Percentiles rank a stretch among this genome's conserved stretches.
phyloP scores from a whole-genome alignment of 2,329 filamentous ascomycete species.

The Cladosporium phlei region DNA sequence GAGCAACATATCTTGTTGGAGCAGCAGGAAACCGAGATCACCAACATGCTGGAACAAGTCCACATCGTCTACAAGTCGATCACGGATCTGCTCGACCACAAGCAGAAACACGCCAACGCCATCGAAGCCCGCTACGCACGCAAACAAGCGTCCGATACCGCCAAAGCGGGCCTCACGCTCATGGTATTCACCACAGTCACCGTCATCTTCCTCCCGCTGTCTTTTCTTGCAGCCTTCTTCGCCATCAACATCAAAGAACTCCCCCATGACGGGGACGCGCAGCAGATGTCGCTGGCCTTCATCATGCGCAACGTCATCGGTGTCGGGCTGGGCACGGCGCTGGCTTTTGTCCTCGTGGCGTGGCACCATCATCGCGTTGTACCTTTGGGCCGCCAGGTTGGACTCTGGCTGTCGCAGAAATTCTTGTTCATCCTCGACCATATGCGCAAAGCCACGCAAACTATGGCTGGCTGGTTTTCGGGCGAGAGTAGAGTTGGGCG shows the following conservation, averaged over 20 bases:
- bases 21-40: conserved; percentile 46
- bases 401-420: too few species aligned
- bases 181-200: conserved; percentile 59
- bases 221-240: conserved; percentile 54
- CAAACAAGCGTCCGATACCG: conserved; percentile 52
- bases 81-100: conserved; percentile 60
- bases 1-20: neutral
- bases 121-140: conserved; percentile 59
- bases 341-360: neutral
- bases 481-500: too few species aligned
- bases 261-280: conserved; percentile 21
- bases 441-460: too few species aligned
- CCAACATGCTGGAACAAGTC: conserved; percentile 60
- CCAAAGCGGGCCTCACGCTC: conserved; percentile 53
- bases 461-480: too few species aligned
- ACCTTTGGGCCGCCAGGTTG: too few species aligned
- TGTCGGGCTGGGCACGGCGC: neutral
- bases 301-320: neutral
- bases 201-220: conserved; percentile 53
- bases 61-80: conserved; percentile 56
- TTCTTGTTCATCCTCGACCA: too few species aligned
- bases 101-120: conserved; percentile 65
- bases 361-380: neutral
- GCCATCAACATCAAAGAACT: conserved; percentile 51
- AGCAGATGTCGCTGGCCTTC: neutral